Evolutionary conservation across 371 early-diverging fungal species (phyloP).

Genomic region (Homolaphlyctis polyrhiza): DNA sequence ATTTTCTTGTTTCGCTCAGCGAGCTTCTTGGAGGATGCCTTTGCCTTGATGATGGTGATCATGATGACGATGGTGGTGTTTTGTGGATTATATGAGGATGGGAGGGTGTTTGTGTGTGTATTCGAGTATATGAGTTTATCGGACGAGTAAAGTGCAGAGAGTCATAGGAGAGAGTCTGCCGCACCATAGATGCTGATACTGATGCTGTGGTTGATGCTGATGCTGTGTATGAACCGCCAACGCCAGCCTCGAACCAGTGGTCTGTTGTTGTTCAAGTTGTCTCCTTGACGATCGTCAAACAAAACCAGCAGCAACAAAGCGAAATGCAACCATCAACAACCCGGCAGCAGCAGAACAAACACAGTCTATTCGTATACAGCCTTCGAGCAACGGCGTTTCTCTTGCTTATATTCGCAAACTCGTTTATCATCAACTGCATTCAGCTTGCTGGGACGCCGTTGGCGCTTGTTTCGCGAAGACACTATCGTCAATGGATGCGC

Average conservation of each 20-base stretch:
- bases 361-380: not conserved
- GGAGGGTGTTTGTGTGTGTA: not conserved
- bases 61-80: not conserved
- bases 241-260: not conserved
- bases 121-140: not conserved
- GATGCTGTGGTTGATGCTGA: not conserved
- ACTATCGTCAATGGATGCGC: slow-evolving; percentile 46
- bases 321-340: not conserved
- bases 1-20: not conserved
- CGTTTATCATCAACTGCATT: slow-evolving; percentile 35
- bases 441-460: slow-evolving; percentile 34
- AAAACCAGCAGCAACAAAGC: not conserved
- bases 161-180: no score
- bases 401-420: slow-evolving; percentile 26
- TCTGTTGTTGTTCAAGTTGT: not conserved
- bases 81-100: not conserved
- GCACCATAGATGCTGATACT: not conserved
- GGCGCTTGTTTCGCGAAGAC: slow-evolving; percentile 18
- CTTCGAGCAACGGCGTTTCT: slow-evolving; percentile 14
- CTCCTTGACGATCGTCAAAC: not conserved
- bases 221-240: not conserved
- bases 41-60: not conserved
- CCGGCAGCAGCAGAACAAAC: not conserved
- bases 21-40: not conserved
- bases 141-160: not conserved